Conservation (phyloP, 768 basidiomycete genomes). For the Trametes meyenii region DNA sequence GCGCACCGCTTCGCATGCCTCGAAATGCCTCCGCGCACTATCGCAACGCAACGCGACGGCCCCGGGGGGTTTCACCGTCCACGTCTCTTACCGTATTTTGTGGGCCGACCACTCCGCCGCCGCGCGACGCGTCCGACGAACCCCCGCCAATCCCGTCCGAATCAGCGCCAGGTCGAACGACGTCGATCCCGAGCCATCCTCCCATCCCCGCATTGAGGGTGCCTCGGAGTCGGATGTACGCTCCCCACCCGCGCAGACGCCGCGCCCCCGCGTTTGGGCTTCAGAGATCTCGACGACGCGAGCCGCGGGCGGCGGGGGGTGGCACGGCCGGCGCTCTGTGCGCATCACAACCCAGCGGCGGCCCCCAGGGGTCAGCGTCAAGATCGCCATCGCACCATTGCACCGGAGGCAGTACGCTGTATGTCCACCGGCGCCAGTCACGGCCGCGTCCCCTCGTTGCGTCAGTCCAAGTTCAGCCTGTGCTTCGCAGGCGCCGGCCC, state of each 20-base stretch:
- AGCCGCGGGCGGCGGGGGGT: neutral
- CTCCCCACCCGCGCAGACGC: neutral
- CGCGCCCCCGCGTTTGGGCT: slow-evolving; percentile 2
- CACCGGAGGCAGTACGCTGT: slow-evolving; percentile 11
- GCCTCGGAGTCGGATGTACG: too few relatives aligned
- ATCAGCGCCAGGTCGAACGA: too few relatives aligned
- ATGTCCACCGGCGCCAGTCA: neutral
- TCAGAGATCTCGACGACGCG: neutral
- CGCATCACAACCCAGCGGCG: slow-evolving; percentile 18
- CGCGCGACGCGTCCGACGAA: neutral
- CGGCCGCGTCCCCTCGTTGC: neutral
- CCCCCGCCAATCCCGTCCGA: too few relatives aligned
- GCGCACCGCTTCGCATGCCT: neutral
- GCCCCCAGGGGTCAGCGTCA: slow-evolving; percentile 7
- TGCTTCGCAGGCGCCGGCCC: slow-evolving; percentile 8
- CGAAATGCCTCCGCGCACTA: neutral
- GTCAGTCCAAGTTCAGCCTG: neutral
- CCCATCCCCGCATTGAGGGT: neutral
- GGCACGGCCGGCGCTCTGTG: neutral
- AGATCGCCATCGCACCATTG: slow-evolving; percentile 13
- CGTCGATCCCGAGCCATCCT: neutral
- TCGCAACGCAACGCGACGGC: neutral
- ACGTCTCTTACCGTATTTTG: too few relatives aligned
- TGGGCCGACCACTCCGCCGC: neutral
- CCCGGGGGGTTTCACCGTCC: too few relatives aligned